Base-by-base conservation (phyloP, 2,329 filamentous ascomycete species). In the Monilinia polystroma region DNA sequence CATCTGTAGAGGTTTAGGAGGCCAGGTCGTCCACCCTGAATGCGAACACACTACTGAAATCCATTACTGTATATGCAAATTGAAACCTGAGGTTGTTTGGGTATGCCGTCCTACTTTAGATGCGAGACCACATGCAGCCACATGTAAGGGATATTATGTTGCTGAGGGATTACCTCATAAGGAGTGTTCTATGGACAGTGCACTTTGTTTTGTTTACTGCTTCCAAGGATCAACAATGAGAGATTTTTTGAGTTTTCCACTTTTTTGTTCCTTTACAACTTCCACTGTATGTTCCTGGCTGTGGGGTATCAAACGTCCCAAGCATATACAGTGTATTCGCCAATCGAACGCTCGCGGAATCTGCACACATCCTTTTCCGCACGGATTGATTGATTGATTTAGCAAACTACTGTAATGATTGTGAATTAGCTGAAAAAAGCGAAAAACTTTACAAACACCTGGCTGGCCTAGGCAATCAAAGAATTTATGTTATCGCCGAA, bases 301-400 rank as follows among this genome's bases (percentile, higher is more conserved):
- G 38, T 65, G 47, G 54, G 53, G 63, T 35, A 35, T 29, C 29
- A 29, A 29, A 29, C 29, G 29, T 29, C 29, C 45, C 12, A 63
- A 45, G 6, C 41, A 26, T 11, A 58, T 41, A 26, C 26, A 35
- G 32, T 29, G 45, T 35, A 38, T 20, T 54, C 64, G 38, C 64
- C 64, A 60, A 66, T 66, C 18, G 60, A 20, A 54, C 14, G 41
- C 18, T n/a, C 29, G 47, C 64, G 55, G 64, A 53, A 66, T 35
- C 47, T 66, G 64, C 49, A 66, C n/a, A 26, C 43, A 54, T 52
- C 64, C 64, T 60, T 60, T 63, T 14, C 55, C 55, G 55, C 23
- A 29, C 35, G 35, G 29, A 60, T 23, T 58, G 43, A 60, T 60
- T 60, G 47, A 60, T 60, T 49, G 20, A 43, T 45, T 51, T 58